These are phyloP conservation scores for Liriodendron chinense DNA, from an alignment of 164 flowering plant species.

Conservation along the genomic window DNA sequence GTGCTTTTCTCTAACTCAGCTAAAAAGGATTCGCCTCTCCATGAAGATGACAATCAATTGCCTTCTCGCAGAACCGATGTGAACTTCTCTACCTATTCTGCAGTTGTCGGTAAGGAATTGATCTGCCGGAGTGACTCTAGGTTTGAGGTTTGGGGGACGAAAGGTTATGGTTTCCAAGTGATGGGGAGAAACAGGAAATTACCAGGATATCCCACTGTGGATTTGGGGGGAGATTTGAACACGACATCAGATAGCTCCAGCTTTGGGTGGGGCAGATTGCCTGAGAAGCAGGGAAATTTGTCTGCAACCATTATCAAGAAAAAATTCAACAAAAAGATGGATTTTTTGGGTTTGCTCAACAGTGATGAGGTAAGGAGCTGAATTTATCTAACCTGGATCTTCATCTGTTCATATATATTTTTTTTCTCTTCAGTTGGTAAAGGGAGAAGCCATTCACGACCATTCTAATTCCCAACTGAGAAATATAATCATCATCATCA, in stretches of 20 bases:
- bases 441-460: background rate
- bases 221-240: conserved; percentile 53
- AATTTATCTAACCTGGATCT: background rate
- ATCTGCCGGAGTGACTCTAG: conserved; percentile 74
- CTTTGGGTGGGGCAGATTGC: conserved; percentile 17
- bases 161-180: conserved; percentile 66
- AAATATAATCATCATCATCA: background rate
- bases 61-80: conserved; percentile 94
- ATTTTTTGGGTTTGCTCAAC: conserved; percentile 49
- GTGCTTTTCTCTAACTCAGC: conserved; percentile 69
- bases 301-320: conserved; percentile 25
- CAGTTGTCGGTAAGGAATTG: conserved; percentile 74
- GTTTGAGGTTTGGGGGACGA: conserved; percentile 92
- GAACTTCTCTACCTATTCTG: conserved; percentile 81
- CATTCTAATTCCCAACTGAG: too few species aligned
- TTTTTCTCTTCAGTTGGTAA: background rate
- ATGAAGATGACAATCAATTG: conserved; percentile 51
- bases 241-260: conserved; percentile 28
- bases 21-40: conserved; percentile 46
- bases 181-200: conserved; percentile 67
- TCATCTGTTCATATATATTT: background rate
- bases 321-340: conserved; percentile 32
- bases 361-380: conserved; percentile 64
- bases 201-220: conserved; percentile 67
- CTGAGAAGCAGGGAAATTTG: conserved; percentile 24